A percentile compares a stretch with the other conserved stretches of the same genome.
Conservation (phyloP, 179 eudicot genomes). For the Beta macrorhiza region DNA sequence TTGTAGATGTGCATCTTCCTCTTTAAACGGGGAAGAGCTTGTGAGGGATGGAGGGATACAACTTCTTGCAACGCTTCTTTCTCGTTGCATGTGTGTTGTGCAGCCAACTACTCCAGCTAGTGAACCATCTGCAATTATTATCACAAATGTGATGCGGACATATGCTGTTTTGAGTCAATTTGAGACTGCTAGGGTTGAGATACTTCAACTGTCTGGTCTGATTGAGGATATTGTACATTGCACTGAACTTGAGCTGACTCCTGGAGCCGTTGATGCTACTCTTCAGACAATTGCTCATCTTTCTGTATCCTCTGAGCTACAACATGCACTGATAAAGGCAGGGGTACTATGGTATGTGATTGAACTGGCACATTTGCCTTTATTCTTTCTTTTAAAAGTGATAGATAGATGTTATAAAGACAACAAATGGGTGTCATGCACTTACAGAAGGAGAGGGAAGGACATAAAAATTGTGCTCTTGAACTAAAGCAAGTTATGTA, state of each 20-base stretch:
- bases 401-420: too few species aligned
- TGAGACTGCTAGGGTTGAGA: conserved; percentile 86
- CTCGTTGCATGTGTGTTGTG: conserved; percentile 94
- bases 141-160: conserved; percentile 86
- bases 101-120: conserved; percentile 82
- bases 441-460: too few species aligned
- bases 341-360: conserved; percentile 81
- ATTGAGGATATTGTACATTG: conserved; percentile 92
- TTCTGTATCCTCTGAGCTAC: conserved; percentile 74
- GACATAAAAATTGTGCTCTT: too few species aligned
- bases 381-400: neutral
- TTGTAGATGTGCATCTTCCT: conserved; percentile 88
- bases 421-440: too few species aligned
- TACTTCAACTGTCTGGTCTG: conserved; percentile 75
- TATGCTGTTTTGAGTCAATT: conserved; percentile 81
- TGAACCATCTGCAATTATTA: conserved; percentile 80
- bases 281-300: conserved; percentile 86
- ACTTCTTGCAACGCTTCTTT: conserved; percentile 85
- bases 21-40: conserved; percentile 96
- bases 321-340: conserved; percentile 73
- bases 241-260: conserved; percentile 92
- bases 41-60: conserved; percentile 97
- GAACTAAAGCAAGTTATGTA: too few species aligned
- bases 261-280: conserved; percentile 90
- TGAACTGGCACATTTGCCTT: conserved; percentile 8